Evolutionary conservation across 768 basidiomycete genomes (phyloP).

Genomic region (Podaxis carcinomalis): DNA sequence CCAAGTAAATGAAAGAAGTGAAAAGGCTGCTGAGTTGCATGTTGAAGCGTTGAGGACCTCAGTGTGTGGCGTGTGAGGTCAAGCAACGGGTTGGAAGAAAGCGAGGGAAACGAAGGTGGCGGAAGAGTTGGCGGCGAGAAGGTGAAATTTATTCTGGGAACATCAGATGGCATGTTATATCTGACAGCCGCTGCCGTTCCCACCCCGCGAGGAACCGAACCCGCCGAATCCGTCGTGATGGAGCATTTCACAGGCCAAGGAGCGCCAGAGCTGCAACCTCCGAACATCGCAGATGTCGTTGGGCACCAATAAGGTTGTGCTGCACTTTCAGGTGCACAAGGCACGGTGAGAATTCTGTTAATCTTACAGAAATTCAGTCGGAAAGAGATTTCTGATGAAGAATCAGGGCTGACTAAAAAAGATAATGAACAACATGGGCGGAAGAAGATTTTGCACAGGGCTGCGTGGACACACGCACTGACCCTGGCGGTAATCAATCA

Average conservation of each 20-base stretch:
- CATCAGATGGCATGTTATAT: background rate
- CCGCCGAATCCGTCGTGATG: background rate
- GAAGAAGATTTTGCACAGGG: background rate
- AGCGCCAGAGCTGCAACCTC: no score
- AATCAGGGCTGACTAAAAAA: background rate
- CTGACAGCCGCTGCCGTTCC: background rate
- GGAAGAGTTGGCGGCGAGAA: background rate
- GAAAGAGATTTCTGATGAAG: no score
- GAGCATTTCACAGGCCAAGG: background rate
- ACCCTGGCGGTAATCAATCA: background rate
- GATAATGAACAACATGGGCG: background rate
- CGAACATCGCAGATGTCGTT: no score
- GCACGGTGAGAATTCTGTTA: background rate
- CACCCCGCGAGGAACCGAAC: background rate
- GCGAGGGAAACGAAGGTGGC: background rate
- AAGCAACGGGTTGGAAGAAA: background rate
- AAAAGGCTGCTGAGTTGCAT: conserved; percentile 13
- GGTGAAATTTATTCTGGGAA: background rate
- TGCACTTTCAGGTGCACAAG: background rate
- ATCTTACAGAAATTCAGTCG: no score
- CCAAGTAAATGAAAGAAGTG: conserved; percentile 9
- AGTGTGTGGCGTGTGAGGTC: background rate
- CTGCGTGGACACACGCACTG: no score
- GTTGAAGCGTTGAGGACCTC: background rate
- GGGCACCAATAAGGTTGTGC: no score